Evolutionary conservation across 2,329 filamentous ascomycete genomes (phyloP).

Genomic region (Cytospora chrysosperma): DNA sequence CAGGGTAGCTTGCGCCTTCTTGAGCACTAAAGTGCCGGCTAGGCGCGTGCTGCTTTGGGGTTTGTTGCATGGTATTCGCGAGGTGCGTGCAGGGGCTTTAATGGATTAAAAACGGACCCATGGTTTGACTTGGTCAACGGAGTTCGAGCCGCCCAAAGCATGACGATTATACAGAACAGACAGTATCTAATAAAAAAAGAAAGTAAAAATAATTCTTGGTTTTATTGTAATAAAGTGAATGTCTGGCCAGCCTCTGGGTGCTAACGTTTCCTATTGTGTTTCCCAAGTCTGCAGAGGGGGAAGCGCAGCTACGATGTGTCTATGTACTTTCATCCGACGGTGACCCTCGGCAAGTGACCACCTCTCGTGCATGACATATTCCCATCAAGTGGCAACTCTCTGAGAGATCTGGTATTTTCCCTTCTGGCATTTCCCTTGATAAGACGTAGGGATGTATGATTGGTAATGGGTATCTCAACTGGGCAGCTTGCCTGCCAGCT

Average conservation of each 20-base stretch:
- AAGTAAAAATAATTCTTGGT: slow-evolving; percentile 8
- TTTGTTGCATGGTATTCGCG: slow-evolving; percentile 7
- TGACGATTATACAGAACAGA: slow-evolving; percentile 20
- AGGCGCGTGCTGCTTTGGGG: background rate
- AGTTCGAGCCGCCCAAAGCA: slow-evolving; percentile 16
- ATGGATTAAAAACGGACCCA: background rate
- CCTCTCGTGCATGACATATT: too few relatives aligned
- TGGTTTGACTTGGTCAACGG: background rate
- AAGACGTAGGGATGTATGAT: background rate
- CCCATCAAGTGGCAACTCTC: too few relatives aligned
- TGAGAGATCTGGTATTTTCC: background rate
- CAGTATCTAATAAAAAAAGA: slow-evolving; percentile 19
- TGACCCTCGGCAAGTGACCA: too few relatives aligned
- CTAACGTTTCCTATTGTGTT: too few relatives aligned
- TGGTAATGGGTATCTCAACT: slow-evolving; percentile 9
- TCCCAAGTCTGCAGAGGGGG: too few relatives aligned
- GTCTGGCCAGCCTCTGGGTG: background rate
- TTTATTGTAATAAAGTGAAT: background rate
- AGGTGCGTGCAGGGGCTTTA: slow-evolving; percentile 9
- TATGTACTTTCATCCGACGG: too few relatives aligned
- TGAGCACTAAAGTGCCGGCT: slow-evolving; percentile 54
- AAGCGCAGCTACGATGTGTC: too few relatives aligned
- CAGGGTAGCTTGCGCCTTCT: slow-evolving; percentile 85
- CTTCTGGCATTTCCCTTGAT: background rate
- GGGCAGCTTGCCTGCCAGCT: background rate